These are phyloP conservation scores for Scheffersomyces lignicola DNA, from an alignment of 1,139 yeast genomes.

Conservation along the genomic window DNA sequence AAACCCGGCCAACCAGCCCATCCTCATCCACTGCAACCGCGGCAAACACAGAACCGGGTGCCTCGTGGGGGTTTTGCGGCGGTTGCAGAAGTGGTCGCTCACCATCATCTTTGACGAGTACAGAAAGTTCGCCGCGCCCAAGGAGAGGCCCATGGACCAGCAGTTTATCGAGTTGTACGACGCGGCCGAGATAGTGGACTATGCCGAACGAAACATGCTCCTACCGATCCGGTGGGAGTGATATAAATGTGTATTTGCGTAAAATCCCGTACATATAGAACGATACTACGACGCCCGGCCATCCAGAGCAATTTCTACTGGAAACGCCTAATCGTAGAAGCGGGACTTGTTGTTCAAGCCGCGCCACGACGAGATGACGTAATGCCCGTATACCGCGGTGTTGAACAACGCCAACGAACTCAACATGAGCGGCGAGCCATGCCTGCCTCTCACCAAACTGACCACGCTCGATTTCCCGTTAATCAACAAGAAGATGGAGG, in stretches of 20 bases:
- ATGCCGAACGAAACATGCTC: conserved; percentile 55
- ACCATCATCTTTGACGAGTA: conserved; percentile 95
- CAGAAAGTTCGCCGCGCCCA: conserved; percentile 90
- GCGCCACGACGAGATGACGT: conserved; percentile 33
- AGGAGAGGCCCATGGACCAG: conserved; percentile 92
- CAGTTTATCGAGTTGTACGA: conserved; percentile 90
- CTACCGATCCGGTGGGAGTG: conserved; percentile 68
- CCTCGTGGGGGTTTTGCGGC: conserved; percentile 84
- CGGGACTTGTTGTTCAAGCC: not conserved
- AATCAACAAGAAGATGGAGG: conserved; percentile 69
- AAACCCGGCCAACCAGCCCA: conserved; percentile 85
- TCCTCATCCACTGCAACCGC: conserved; percentile 89
- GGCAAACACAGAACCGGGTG: conserved; percentile 98
- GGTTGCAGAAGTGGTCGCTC: conserved; percentile 88
- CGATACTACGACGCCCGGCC: not conserved
- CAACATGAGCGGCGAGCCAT: conserved; percentile 62
- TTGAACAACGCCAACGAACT: conserved; percentile 62
- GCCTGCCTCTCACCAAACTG: conserved; percentile 33
- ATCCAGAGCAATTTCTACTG: not conserved
- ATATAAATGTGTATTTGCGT: no score
- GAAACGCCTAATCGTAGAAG: not conserved
- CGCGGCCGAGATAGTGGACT: conserved; percentile 55
- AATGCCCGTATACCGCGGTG: conserved; percentile 65
- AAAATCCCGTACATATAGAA: no score
- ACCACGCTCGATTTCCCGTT: conserved; percentile 65